These are phyloP conservation scores for Globisporangium rhizosaccharum DNA, from an alignment of 352 stramenopile species.

Conservation along the genomic window DNA sequence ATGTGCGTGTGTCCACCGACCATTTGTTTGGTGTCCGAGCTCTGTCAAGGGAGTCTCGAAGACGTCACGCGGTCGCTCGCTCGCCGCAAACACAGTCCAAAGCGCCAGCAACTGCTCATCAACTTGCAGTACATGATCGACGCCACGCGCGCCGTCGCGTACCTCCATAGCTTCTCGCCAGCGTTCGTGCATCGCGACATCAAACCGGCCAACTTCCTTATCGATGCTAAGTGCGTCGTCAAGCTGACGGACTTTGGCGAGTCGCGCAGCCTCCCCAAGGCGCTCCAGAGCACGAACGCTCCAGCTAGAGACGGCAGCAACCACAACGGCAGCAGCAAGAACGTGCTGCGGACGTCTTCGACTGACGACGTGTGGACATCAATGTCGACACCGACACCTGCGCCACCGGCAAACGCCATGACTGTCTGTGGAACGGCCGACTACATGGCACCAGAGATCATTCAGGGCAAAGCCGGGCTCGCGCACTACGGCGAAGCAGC, in stretches of 20 bases:
- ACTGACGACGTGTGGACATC: slow-evolving; percentile 6
- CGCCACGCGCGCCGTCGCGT: slow-evolving; percentile 51
- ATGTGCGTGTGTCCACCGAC: slow-evolving; percentile 68
- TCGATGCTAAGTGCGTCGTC: slow-evolving; percentile 35
- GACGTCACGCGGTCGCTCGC: slow-evolving; percentile 46
- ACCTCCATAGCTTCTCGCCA: slow-evolving; percentile 69
- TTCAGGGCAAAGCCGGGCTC: slow-evolving; percentile 60
- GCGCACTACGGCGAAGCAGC: slow-evolving; percentile 65
- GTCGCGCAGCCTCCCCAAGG: slow-evolving; percentile 23
- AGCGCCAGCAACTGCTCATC: neutral
- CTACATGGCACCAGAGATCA: slow-evolving; percentile 82
- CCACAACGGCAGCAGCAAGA: slow-evolving; percentile 11
- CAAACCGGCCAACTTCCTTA: slow-evolving; percentile 61
- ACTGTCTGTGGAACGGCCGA: slow-evolving; percentile 72
- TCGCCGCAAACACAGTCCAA: slow-evolving; percentile 52
- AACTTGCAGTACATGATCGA: neutral
- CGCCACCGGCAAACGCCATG: slow-evolving; percentile 25
- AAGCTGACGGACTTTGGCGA: slow-evolving; percentile 73
- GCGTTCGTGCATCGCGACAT: slow-evolving; percentile 69
- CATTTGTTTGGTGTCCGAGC: slow-evolving; percentile 58
- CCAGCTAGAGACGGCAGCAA: slow-evolving; percentile 12
- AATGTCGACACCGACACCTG: slow-evolving; percentile 1
- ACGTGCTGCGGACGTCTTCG: neutral
- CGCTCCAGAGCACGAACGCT: slow-evolving; percentile 9
- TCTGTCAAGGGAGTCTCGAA: slow-evolving; percentile 53